Conservation (phyloP, 768 basidiomycete genomes). For the Podaxis sp. region DNA sequence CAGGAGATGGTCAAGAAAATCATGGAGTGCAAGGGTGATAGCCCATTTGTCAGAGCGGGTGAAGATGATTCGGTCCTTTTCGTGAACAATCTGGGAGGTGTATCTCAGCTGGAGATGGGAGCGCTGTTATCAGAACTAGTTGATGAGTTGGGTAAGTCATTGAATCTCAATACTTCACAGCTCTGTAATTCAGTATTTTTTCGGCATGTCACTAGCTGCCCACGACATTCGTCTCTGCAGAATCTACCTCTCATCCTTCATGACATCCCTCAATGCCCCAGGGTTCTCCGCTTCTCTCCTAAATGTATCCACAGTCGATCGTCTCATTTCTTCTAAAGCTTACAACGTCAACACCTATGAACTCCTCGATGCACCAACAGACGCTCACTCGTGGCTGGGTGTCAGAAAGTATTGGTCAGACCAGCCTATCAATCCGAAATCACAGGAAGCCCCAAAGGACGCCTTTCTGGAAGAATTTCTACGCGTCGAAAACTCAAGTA, state of each 20-base stretch:
- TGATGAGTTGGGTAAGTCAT: constrained; percentile 41
- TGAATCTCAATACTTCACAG: not conserved
- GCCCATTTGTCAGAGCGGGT: constrained; percentile 5
- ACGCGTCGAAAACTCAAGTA: not conserved
- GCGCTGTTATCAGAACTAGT: constrained; percentile 46
- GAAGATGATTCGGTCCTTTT: constrained; percentile 49
- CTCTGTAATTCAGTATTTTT: not conserved
- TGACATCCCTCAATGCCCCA: constrained; percentile 63
- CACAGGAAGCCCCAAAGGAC: not conserved
- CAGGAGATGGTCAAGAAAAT: constrained; percentile 44
- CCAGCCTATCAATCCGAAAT: not conserved
- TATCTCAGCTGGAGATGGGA: constrained; percentile 52
- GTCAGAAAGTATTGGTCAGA: constrained; percentile 30
- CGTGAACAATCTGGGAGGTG: constrained; percentile 56
- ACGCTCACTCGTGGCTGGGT: constrained; percentile 42
- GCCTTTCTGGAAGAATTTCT: not conserved
- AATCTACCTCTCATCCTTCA: constrained; percentile 49
- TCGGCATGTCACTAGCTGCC: constrained; percentile 21
- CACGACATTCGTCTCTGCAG: constrained; percentile 35
- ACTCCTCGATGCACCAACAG: constrained; percentile 43
- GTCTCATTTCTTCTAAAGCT: not conserved
- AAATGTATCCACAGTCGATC: constrained; percentile 39
- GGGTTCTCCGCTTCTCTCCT: constrained; percentile 55
- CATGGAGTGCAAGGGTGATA: constrained; percentile 21
- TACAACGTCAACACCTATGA: constrained; percentile 24